Evolutionary conservation across 371 early-diverging fungal species (phyloP), one percentile per base, ranked within the genome.

Genomic region (Apophysomyces variabilis): DNA sequence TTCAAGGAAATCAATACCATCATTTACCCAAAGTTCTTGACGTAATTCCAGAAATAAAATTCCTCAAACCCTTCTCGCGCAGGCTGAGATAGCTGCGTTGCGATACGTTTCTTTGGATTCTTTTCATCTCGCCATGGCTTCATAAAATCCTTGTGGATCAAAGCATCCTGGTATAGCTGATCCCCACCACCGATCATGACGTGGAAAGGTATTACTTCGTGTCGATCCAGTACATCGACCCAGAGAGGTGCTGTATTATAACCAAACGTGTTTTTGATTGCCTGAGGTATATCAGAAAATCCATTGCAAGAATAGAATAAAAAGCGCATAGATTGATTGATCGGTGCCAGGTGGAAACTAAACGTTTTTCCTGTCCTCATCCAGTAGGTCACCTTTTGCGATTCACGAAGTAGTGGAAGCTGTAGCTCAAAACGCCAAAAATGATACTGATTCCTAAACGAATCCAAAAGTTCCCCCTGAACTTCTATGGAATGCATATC

Each of bases 141-240:
- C 82, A 88, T 82, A 38, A 80, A 73, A 11, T 79, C 70, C 47
- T 80, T 75, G 12, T 79, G 62, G 72, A 87, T 79, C 64, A 90
- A 69, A 32, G 75, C 72, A 77, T 93, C 94, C 39, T 86, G 78
- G 67, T 94, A 93, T 12, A 95, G 71, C 72, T 95, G 95, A 75
- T 93, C 94, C 38, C 94, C 95, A 14, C 93, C 93, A 41, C 94
- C 93, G 38, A 95, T 76, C 81, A 88, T 82, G 38, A 87, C 87
- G 70, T 93, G 92, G 72, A 90, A 92, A 7, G 94, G 93, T 37
- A 79, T 60, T n/a, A 74, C 69, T 2, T 67, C 72, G 70, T 95
- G 95, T 71, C 87, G 84, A 39, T 78, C 77, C 72, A 92, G 57
- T 13, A 90, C 76, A 75, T 93, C 94, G 59, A 84, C 86, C 94